These are phyloP conservation scores for Pseudocercospora pini-densiflorae DNA, from an alignment of 2,329 filamentous ascomycete species.

Conservation along the genomic window DNA sequence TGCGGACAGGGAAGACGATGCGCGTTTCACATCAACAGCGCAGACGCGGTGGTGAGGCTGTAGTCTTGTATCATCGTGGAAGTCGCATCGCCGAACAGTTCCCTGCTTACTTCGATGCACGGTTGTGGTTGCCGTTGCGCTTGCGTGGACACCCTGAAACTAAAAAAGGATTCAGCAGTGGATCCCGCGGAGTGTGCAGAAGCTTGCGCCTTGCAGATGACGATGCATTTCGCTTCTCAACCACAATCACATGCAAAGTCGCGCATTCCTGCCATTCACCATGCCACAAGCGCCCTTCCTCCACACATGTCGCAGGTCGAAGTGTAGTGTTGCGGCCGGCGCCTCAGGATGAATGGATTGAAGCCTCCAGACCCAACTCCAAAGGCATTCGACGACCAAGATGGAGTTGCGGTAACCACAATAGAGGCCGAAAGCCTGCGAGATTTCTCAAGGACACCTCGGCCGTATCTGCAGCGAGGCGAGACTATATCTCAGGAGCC, in stretches of 20 bases:
- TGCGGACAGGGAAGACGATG: not conserved
- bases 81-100: not conserved
- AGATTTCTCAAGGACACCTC: conserved; percentile 33
- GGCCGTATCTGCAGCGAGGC: conserved; percentile 37
- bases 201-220: conserved; percentile 5
- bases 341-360: conserved; percentile 5
- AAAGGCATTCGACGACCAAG: not conserved
- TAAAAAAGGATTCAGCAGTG: not conserved
- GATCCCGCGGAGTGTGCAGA: not conserved
- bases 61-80: not conserved
- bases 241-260: conserved; percentile 4
- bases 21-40: not conserved
- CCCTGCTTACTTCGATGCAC: not conserved
- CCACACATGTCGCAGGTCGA: conserved; percentile 4
- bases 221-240: conserved; percentile 1
- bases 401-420: conserved; percentile 14
- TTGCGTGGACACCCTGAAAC: not conserved
- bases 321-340: conserved; percentile 7
- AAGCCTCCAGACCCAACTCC: conserved; percentile 1
- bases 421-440: conserved; percentile 26
- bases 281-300: not conserved
- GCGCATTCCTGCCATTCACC: not conserved
- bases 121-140: not conserved
- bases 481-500: conserved; percentile 24
- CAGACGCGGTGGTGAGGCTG: not conserved